phyloP scores from a whole-genome alignment of 2,329 filamentous ascomycete species.

The Elsinoe necatrix region DNA sequence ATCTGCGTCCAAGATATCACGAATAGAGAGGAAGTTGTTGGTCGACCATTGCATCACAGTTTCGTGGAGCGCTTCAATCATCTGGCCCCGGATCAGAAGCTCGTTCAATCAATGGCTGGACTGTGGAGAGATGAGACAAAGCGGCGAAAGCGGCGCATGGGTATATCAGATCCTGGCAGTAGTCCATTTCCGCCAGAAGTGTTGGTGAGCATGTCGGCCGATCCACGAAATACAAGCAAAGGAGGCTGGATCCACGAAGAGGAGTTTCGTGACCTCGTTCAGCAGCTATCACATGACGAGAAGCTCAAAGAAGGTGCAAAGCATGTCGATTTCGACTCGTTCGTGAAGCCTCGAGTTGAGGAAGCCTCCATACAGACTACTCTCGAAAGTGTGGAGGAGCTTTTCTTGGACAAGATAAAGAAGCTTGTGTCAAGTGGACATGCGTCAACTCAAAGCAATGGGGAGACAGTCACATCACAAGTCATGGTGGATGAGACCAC shows the following conservation, averaged over 20 bases:
- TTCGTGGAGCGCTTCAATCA: slow-evolving; percentile 67
- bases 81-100: slow-evolving; percentile 59
- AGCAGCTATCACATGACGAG: slow-evolving; percentile 57
- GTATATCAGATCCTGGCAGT: slow-evolving; percentile 53
- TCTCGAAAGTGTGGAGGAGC: slow-evolving; percentile 75
- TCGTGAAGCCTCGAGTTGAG: slow-evolving; percentile 44
- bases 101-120: slow-evolving; percentile 89
- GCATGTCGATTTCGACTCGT: slow-evolving; percentile 54
- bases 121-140: slow-evolving; percentile 86
- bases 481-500: slow-evolving; percentile 56
- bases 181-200: slow-evolving; percentile 75
- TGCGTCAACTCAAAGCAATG: background rate
- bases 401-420: slow-evolving; percentile 61
- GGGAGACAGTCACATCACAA: slow-evolving; percentile 15
- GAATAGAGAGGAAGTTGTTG: slow-evolving; percentile 67
- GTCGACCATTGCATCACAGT: slow-evolving; percentile 75
- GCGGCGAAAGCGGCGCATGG: slow-evolving; percentile 65
- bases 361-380: slow-evolving; percentile 58
- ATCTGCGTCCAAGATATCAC: slow-evolving; percentile 79
- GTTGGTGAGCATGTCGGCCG: slow-evolving; percentile 80
- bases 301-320: slow-evolving; percentile 38
- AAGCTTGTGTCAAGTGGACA: background rate
- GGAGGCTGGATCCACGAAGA: slow-evolving; percentile 90
- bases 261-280: slow-evolving; percentile 62
- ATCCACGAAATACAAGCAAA: slow-evolving; percentile 60